These are phyloP conservation scores for Xylariaceae sp. DNA, from an alignment of 2,329 filamentous ascomycete genomes.

Conservation along the genomic window DNA sequence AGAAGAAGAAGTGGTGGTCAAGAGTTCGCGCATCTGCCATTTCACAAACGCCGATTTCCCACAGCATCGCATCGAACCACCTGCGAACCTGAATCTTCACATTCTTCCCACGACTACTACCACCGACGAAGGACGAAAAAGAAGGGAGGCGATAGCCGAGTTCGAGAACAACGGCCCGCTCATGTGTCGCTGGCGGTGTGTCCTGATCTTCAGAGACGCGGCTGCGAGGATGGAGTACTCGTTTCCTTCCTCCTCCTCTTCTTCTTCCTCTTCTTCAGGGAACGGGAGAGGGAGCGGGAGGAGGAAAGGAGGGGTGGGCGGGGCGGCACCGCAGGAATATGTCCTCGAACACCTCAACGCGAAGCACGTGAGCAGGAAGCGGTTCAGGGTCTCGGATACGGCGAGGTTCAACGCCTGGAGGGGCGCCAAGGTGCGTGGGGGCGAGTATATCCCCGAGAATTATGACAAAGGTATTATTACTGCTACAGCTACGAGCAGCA, in stretches of 20 bases:
- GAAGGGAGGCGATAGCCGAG: constrained; percentile 16
- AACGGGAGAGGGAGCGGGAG: too few relatives aligned
- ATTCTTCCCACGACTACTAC: too few relatives aligned
- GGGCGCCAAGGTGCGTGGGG: constrained; percentile 25
- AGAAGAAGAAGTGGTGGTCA: constrained; percentile 18
- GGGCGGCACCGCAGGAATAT: constrained; percentile 24
- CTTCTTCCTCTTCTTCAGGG: too few relatives aligned
- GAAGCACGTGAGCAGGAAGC: constrained; percentile 26
- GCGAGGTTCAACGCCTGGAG: constrained; percentile 22
- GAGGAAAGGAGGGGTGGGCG: too few relatives aligned
- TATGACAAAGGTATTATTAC: too few relatives aligned
- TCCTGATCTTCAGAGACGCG: constrained; percentile 25
- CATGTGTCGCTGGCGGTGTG: constrained; percentile 34
- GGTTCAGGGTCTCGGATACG: constrained; percentile 25
- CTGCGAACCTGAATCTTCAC: too few relatives aligned
- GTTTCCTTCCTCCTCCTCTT: too few relatives aligned
- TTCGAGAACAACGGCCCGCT: constrained; percentile 30
- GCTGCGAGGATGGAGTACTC: too few relatives aligned
- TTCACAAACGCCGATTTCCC: constrained; percentile 32
- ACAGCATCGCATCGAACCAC: constrained; percentile 18
- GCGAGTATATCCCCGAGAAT: constrained; percentile 16
- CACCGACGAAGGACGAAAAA: too few relatives aligned
- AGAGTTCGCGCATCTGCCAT: constrained; percentile 24
- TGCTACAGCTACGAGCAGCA: too few relatives aligned
- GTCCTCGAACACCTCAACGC: constrained; percentile 23